Conservation (phyloP, 1,284 basidiomycete genomes). For the Microbotryum silenes-acaulis region DNA sequence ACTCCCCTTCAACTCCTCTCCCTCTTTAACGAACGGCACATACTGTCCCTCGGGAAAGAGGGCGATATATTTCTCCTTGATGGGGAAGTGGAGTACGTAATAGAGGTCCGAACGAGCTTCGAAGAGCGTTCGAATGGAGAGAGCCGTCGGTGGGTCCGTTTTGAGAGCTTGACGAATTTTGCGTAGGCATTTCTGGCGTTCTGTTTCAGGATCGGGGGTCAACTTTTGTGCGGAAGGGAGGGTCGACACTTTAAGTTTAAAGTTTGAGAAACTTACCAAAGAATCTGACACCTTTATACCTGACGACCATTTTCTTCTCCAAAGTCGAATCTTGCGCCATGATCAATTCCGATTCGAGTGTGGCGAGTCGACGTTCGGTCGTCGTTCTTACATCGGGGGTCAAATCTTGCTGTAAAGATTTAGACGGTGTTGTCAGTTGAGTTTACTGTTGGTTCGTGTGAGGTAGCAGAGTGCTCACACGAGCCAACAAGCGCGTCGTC, state of each 20-base stretch:
- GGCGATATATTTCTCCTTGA: constrained; percentile 28
- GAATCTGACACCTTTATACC: constrained; percentile 31
- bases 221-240: too few species aligned
- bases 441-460: too few species aligned
- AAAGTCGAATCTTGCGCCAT: constrained; percentile 10
- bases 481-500: constrained; percentile 25
- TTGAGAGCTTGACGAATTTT: constrained; percentile 27
- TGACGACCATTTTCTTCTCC: constrained; percentile 30
- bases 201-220: neutral
- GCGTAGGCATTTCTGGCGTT: constrained; percentile 29
- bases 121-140: constrained; percentile 1
- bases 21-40: constrained; percentile 6
- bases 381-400: constrained; percentile 26
- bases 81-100: constrained; percentile 30
- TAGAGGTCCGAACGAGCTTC: constrained; percentile 23
- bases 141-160: too few species aligned
- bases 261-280: constrained; percentile 15
- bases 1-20: neutral
- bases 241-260: too few species aligned
- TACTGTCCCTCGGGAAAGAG: constrained; percentile 31
- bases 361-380: constrained; percentile 17
- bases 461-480: constrained; percentile 1
- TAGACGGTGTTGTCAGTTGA: neutral
- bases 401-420: constrained; percentile 16
- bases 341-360: constrained; percentile 17